Evolutionary conservation across 345 rosid species (phyloP).

Genomic region (Salix arbutifolia): DNA sequence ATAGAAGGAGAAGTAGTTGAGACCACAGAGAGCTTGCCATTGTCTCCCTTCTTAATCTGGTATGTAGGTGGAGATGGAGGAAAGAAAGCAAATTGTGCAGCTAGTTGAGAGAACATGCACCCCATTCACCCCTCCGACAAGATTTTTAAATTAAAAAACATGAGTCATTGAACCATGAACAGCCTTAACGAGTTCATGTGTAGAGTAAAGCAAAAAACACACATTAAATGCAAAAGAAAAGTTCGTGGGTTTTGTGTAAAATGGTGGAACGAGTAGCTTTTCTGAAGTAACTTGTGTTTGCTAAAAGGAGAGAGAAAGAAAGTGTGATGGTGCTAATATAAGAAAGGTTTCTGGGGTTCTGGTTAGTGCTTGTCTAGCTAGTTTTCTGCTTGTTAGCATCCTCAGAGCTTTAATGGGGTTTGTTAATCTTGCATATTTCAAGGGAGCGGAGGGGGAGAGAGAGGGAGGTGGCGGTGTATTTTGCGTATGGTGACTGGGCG

Average conservation of each 20-base stretch:
- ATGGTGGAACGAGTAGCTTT: not conserved
- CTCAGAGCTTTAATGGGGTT: too few relatives aligned
- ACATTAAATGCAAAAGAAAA: not conserved
- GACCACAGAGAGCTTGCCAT: slow-evolving; percentile 62
- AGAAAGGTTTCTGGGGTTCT: not conserved
- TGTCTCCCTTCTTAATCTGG: slow-evolving; percentile 57
- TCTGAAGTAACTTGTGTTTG: not conserved
- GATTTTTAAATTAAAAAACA: not conserved
- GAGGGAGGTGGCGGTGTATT: not conserved
- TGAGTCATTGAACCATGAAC: slow-evolving; percentile 1
- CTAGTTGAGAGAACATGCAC: slow-evolving; percentile 86
- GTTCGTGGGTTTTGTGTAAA: not conserved
- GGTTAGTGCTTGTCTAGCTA: slow-evolving; percentile 14
- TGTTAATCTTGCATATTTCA: not conserved
- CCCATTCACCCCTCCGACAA: slow-evolving; percentile 60
- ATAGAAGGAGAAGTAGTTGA: slow-evolving; percentile 44
- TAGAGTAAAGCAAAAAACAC: not conserved
- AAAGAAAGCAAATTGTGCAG: slow-evolving; percentile 94
- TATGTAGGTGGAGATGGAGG: slow-evolving; percentile 97
- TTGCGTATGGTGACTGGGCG: not conserved
- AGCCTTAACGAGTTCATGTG: not conserved
- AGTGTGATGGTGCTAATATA: not conserved
- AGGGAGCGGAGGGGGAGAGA: not conserved
- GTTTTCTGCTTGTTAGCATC: not conserved
- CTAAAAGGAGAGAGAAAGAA: not conserved